These are phyloP conservation scores for Saccharomyces hybrid DNA, from an alignment of 1,139 yeast species.

Conservation along the genomic window DNA sequence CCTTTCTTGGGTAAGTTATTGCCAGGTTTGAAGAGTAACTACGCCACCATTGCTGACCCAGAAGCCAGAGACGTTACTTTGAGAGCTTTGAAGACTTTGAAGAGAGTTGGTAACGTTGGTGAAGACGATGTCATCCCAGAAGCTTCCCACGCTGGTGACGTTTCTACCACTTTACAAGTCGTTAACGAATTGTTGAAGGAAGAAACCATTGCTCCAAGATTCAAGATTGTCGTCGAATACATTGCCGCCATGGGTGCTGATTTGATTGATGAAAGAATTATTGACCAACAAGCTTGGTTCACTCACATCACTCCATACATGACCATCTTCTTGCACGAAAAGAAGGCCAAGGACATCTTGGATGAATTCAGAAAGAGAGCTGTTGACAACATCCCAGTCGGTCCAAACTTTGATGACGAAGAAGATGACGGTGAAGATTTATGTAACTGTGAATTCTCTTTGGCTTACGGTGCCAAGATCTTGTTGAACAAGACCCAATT, in stretches of 20 bases:
- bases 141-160: constrained; percentile 97
- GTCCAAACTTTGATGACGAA: constrained; percentile 94
- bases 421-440: constrained; percentile 99
- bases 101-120: constrained; percentile 97
- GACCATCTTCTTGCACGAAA: constrained; percentile 91
- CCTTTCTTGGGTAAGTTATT: constrained; percentile 92
- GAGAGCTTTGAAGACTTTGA: constrained; percentile 94
- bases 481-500: constrained; percentile 98
- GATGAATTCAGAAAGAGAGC: constrained; percentile 95
- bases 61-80: constrained; percentile 98
- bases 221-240: constrained; percentile 67
- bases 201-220: constrained; percentile 63
- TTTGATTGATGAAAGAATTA: constrained; percentile 95
- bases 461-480: constrained; percentile 99
- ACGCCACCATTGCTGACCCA: constrained; percentile 96
- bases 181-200: constrained; percentile 64
- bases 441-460: constrained; percentile 99
- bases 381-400: constrained; percentile 94
- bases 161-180: constrained; percentile 74
- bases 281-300: constrained; percentile 88
- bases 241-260: constrained; percentile 97
- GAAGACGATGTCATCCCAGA: constrained; percentile 87
- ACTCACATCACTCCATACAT: constrained; percentile 85
- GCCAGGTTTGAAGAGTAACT: constrained; percentile 93
- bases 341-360: constrained; percentile 80